Evolutionary conservation across 73 alveolate species (phyloP), one percentile per base, ranked within the genome.

Genomic region (Tetrahymena thermophila): DNA sequence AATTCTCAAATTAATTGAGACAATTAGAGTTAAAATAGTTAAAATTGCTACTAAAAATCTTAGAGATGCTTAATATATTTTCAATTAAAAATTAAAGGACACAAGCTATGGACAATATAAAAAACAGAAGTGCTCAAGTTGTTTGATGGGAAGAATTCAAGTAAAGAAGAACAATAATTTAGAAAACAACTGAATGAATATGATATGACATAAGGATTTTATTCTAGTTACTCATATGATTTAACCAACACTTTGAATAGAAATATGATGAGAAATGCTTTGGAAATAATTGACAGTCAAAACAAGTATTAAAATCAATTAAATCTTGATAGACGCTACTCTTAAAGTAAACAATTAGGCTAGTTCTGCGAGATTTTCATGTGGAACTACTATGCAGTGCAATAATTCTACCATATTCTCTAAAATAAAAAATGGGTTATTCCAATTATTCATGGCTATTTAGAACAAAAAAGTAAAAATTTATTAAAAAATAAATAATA

Each of bases 371-470:
- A 98, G 55, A 85, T 58, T 84, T 98, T 98, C 84, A 94, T 99
- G 85, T 99, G 99, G 99, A 99, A 99, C 96, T 97, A 96, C 95
- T 98, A 96, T 95, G 97, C 97, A 40, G 84, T 98, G 50, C 71
- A 94, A 43, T 99, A 98, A 93, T 96, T 99, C 25, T 96, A 95
- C 43, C 55, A 95, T 10, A 94, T 96, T 21, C 93, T 98, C 2
- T 93, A 93, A 58, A 97, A 98, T 96, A 98, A 98, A 93, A 96
- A 96, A 93, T 99, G 99, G 99, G 96, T 98, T 23, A 85, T 98
- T n/a, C 99, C 99, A 37, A 96, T 98, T 37, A 97, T 99, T 43
- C 99, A 98, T 96, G 99, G 99, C 37, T 98, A 95, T 56, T 95
- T 98, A 17, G 97, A 95, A 93, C 94, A 95, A 93, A 94, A 95